A percentile compares a stretch with the other conserved stretches of the same genome.
Conservation (phyloP, 225 moss, liverwort and hornwort species). For the Pleurozium schreberi region DNA sequence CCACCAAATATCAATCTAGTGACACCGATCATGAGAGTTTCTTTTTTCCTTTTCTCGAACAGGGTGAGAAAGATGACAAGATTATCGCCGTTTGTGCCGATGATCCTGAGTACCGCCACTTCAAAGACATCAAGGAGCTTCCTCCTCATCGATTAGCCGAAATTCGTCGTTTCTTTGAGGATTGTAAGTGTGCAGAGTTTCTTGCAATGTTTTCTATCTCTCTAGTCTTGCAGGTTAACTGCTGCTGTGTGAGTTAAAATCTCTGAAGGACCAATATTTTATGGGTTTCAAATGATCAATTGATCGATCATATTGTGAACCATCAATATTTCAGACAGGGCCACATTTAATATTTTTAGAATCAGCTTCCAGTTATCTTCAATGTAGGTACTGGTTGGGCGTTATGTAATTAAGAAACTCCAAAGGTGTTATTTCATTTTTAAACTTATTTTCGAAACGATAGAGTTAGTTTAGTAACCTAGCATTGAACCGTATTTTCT, state of each 20-base stretch:
- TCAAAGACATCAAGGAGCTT: conserved; percentile 66
- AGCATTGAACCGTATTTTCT: background rate
- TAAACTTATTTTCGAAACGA: background rate
- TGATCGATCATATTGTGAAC: background rate
- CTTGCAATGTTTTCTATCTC: background rate
- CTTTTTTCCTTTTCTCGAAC: background rate
- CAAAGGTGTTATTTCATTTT: background rate
- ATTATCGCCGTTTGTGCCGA: conserved; percentile 82
- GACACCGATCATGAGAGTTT: background rate
- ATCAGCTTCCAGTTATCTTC: background rate
- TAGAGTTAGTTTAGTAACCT: background rate
- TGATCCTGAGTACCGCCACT: conserved; percentile 72
- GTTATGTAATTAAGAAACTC: background rate
- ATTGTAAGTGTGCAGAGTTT: conserved; percentile 27
- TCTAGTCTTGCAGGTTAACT: background rate
- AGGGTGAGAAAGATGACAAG: conserved; percentile 94
- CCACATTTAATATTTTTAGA: background rate
- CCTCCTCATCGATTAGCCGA: conserved; percentile 73
- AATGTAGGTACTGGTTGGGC: background rate
- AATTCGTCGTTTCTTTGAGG: conserved; percentile 82
- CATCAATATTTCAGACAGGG: background rate
- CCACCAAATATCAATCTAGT: background rate
- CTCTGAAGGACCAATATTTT: background rate
- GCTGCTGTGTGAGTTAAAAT: background rate
- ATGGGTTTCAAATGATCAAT: background rate